These are phyloP conservation scores for Globisporangium recalcitrans DNA, from an alignment of 352 stramenopile genomes.

Conservation along the genomic window DNA sequence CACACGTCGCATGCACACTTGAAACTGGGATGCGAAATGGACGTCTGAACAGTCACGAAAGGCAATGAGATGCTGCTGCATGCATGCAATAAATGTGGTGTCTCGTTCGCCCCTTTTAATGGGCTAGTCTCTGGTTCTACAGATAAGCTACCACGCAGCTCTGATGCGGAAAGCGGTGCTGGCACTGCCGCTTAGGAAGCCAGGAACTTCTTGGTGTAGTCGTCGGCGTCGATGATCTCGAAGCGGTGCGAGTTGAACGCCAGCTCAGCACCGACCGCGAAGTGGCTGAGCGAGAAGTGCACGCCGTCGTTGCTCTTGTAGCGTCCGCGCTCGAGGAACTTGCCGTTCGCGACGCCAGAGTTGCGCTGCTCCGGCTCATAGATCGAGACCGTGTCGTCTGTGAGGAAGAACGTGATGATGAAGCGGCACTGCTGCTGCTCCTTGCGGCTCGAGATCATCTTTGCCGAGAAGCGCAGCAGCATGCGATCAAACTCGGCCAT, in stretches of 20 bases:
- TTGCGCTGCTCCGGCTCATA: conserved; percentile 78
- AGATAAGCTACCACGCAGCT: not conserved
- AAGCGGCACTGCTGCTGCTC: conserved; percentile 76
- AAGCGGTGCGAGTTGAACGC: conserved; percentile 69
- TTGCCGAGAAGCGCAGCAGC: conserved; percentile 62
- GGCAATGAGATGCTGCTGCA: not conserved
- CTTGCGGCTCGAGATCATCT: conserved; percentile 69
- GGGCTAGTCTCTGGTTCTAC: not conserved
- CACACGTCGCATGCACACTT: conserved; percentile 15
- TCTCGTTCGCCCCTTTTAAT: not conserved
- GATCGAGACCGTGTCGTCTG: conserved; percentile 70
- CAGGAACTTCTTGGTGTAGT: conserved; percentile 83
- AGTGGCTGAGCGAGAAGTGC: conserved; percentile 54
- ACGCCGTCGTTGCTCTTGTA: conserved; percentile 63
- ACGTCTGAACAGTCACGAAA: not conserved
- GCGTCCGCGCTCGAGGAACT: conserved; percentile 75
- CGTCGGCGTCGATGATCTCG: conserved; percentile 70
- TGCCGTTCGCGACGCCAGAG: conserved; percentile 74
- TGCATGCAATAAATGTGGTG: not conserved
- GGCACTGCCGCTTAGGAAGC: conserved; percentile 24
- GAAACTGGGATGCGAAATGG: no score
- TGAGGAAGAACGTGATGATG: conserved; percentile 80
- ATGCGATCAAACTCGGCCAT: conserved; percentile 75
- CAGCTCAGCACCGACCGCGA: conserved; percentile 52
- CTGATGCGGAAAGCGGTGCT: not conserved